phyloP scores from a whole-genome alignment of 352 stramenopile species.

The Globisporangium acanthophoron region DNA sequence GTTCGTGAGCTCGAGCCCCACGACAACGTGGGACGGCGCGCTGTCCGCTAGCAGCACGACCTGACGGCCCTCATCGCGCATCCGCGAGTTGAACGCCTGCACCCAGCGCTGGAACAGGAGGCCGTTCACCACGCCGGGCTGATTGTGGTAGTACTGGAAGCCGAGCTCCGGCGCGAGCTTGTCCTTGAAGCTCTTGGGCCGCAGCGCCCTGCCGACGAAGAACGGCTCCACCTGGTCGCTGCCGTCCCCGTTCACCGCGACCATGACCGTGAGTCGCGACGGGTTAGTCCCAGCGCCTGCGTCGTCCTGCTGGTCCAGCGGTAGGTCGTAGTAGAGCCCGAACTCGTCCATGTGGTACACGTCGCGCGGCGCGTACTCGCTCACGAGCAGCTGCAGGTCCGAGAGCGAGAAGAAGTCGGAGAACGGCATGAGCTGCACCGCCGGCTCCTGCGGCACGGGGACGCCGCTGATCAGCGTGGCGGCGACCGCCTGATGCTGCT shows the following conservation, averaged over 20 bases:
- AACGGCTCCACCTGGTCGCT: constrained; percentile 16
- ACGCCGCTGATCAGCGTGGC: background rate
- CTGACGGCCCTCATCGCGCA: constrained; percentile 10
- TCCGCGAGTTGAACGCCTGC: constrained; percentile 11
- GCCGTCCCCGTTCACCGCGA: constrained; percentile 12
- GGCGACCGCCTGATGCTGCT: background rate
- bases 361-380: constrained; percentile 11
- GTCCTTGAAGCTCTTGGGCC: constrained; percentile 10
- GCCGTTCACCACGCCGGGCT: constrained; percentile 14
- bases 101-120: constrained; percentile 20
- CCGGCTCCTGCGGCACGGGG: background rate
- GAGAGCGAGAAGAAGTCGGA: constrained; percentile 4
- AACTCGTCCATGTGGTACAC: constrained; percentile 21
- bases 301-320: constrained; percentile 1
- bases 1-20: constrained; percentile 15
- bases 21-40: constrained; percentile 13
- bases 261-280: constrained; percentile 8
- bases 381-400: constrained; percentile 4
- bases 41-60: constrained; percentile 18
- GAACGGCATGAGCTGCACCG: background rate
- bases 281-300: background rate
- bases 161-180: constrained; percentile 13
- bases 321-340: constrained; percentile 16
- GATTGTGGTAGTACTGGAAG: constrained; percentile 18
- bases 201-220: constrained; percentile 12